Conservation (phyloP, 257 asterid genomes). For the Petunia secreta region DNA sequence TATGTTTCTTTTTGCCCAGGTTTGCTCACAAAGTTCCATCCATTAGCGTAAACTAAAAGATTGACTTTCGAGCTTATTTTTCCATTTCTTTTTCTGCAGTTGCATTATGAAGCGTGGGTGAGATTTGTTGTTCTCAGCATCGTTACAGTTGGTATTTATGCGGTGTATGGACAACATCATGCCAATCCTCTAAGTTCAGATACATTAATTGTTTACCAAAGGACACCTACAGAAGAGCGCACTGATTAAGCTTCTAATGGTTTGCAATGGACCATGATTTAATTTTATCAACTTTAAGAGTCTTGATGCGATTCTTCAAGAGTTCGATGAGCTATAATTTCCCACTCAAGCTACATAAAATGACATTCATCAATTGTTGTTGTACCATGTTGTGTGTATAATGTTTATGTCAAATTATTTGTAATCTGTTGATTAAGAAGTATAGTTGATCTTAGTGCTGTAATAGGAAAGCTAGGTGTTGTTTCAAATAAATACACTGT, state of each 20-base stretch:
- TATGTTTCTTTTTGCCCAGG: conserved; percentile 94
- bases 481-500: not conserved
- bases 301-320: conserved; percentile 10
- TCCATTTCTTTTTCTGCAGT: conserved; percentile 51
- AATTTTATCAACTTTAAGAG: conserved; percentile 36
- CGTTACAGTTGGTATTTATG: conserved; percentile 65
- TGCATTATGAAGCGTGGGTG: conserved; percentile 94
- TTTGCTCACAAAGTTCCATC: conserved; percentile 35
- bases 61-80: not conserved
- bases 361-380: not conserved
- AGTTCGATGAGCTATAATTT: not conserved
- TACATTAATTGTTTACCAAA: conserved; percentile 53
- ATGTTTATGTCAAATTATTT: not conserved
- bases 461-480: not conserved
- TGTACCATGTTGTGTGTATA: not conserved
- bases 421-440: not conserved
- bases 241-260: conserved; percentile 34
- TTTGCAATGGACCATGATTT: conserved; percentile 20
- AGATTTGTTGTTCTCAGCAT: conserved; percentile 80
- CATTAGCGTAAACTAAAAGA: conserved; percentile 12
- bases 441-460: not conserved
- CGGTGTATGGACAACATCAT: conserved; percentile 86
- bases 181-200: conserved; percentile 80
- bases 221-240: conserved; percentile 58
- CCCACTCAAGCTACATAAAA: not conserved